Conservation (phyloP, 257 asterid genomes). For the Fraxinus pennsylvanica region DNA sequence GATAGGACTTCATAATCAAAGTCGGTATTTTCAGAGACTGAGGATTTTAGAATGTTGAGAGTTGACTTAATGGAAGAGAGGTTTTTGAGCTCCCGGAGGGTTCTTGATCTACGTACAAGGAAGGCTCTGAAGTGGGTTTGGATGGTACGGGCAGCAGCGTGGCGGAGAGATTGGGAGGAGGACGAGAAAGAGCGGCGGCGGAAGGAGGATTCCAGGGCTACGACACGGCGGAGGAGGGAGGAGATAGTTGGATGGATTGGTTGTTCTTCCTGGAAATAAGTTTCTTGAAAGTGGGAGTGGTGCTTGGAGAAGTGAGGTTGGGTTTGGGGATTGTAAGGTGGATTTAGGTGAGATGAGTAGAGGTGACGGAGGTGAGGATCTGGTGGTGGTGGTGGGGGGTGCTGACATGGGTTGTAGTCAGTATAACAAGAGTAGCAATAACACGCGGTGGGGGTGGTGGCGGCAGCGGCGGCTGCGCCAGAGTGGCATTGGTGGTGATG, state of each 20-base stretch:
- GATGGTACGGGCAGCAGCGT: constrained; percentile 74
- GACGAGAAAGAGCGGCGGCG: constrained; percentile 38
- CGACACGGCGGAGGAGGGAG: constrained; percentile 74
- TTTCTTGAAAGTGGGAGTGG: constrained; percentile 25
- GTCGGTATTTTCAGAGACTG: constrained; percentile 39
- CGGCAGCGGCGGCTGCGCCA: background rate
- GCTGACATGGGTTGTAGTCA: constrained; percentile 19
- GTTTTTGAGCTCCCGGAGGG: constrained; percentile 77
- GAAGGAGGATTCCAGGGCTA: constrained; percentile 67
- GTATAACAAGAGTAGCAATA: constrained; percentile 32
- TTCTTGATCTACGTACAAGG: constrained; percentile 75
- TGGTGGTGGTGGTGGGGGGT: constrained; percentile 39
- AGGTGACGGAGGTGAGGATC: constrained; percentile 36
- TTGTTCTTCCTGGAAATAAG: constrained; percentile 27
- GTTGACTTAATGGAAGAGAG: constrained; percentile 66
- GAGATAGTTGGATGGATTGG: constrained; percentile 41
- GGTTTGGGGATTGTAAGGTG: constrained; percentile 27
- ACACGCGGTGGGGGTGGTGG: constrained; percentile 32
- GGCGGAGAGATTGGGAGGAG: constrained; percentile 54
- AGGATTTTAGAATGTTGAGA: constrained; percentile 54
- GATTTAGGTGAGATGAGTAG: constrained; percentile 3
- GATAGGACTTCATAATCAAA: constrained; percentile 44
- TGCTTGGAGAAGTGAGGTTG: constrained; percentile 31
- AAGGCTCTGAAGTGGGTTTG: constrained; percentile 79
- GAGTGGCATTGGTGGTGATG: constrained; percentile 45